These are phyloP conservation scores for Diplogelasinospora grovesii DNA, from an alignment of 495 filamentous ascomycete species.

Conservation along the genomic window DNA sequence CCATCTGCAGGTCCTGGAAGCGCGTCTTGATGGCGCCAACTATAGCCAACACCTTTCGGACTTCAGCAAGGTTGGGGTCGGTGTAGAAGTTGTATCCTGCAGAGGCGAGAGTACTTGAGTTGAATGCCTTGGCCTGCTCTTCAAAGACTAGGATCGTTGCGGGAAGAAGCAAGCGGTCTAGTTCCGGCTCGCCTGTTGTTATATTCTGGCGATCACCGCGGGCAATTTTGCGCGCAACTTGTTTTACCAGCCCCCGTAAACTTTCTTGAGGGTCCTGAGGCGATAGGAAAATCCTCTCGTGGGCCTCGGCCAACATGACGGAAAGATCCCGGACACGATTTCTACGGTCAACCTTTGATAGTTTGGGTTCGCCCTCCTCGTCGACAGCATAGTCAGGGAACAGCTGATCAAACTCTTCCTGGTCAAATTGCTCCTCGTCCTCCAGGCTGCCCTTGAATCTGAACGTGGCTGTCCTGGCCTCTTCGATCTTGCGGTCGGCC, in stretches of 20 bases:
- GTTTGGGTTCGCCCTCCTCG: conserved; percentile 17
- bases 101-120: conserved; percentile 21
- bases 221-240: conserved; percentile 28
- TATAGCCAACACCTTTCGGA: conserved; percentile 59
- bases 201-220: conserved; percentile 15
- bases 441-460: conserved; percentile 68
- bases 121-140: conserved; percentile 48
- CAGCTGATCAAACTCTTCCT: conserved; percentile 66
- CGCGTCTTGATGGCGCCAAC: conserved; percentile 58
- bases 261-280: conserved; percentile 26
- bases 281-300: conserved; percentile 43
- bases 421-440: conserved; percentile 67
- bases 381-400: conserved; percentile 63
- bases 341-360: conserved; percentile 12
- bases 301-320: conserved; percentile 36
- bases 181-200: conserved; percentile 28
- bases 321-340: conserved; percentile 43
- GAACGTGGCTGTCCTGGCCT: conserved; percentile 68
- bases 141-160: conserved; percentile 59
- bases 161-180: conserved; percentile 51
- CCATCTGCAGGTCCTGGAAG: conserved; percentile 59
- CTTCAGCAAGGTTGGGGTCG: conserved; percentile 67
- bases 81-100: conserved; percentile 81
- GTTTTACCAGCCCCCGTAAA: conserved; percentile 31
- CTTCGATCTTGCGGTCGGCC: conserved; percentile 64